Evolutionary conservation across 306 rosid genomes (phyloP).

Genomic region (Chamaecrista fasciculata): DNA sequence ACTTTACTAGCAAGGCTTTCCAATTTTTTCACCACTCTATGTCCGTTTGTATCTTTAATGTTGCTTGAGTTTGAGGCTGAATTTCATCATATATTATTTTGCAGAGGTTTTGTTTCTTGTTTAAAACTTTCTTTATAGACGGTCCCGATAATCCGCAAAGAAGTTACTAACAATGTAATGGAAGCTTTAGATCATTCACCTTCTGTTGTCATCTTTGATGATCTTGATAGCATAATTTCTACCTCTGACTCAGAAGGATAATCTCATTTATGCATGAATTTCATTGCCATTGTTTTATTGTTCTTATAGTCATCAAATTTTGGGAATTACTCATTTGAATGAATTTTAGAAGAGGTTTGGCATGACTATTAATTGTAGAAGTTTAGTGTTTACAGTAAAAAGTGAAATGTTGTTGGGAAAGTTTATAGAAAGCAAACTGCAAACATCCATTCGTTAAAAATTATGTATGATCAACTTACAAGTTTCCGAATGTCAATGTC

Average conservation of each 20-base stretch:
- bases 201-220: constrained; percentile 80
- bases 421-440: not conserved
- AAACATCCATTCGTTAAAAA: not conserved
- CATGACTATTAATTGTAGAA: not conserved
- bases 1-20: constrained; percentile 58
- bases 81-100: constrained; percentile 30
- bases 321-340: not conserved
- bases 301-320: not conserved
- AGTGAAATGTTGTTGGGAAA: constrained; percentile 52
- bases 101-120: constrained; percentile 81
- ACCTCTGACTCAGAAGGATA: constrained; percentile 66
- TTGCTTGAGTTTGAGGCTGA: constrained; percentile 18
- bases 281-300: not conserved
- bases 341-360: not conserved
- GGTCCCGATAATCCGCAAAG: constrained; percentile 56
- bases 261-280: not conserved
- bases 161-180: constrained; percentile 59
- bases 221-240: constrained; percentile 80
- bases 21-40: not conserved
- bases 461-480: not conserved
- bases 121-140: constrained; percentile 78
- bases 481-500: not conserved
- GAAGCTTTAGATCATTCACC: constrained; percentile 95
- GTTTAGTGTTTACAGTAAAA: constrained; percentile 24
- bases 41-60: constrained; percentile 2